A percentile compares a stretch with the other conserved stretches of the same genome.
These are phyloP conservation scores for Lentinula sp. DNA, from an alignment of 768 basidiomycete species.

Conservation along the genomic window DNA sequence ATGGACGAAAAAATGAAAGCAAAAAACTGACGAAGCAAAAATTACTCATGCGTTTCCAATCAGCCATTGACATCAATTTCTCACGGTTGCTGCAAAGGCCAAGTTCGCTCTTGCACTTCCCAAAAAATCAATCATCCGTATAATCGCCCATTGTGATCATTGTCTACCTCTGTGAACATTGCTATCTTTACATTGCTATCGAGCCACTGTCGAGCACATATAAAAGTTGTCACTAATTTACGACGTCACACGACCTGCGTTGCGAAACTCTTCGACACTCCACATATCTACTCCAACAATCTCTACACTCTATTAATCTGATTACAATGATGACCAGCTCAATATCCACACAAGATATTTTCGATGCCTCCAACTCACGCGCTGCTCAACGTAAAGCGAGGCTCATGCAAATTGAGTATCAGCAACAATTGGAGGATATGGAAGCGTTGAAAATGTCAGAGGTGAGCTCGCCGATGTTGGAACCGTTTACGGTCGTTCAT, in stretches of 20 bases:
- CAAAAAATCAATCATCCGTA: neutral
- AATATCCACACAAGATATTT: neutral
- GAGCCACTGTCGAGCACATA: neutral
- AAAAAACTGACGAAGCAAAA: neutral
- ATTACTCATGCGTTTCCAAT: neutral
- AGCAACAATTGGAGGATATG: neutral
- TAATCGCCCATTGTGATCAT: neutral
- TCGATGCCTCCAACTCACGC: neutral
- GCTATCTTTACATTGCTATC: neutral
- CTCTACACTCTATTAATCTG: neutral
- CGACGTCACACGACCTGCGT: neutral
- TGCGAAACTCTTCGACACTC: neutral
- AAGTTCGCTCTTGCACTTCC: neutral
- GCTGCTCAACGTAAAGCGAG: slow-evolving; percentile 2
- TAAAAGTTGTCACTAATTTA: neutral
- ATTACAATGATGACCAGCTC: neutral
- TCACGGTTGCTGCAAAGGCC: neutral
- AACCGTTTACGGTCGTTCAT: neutral
- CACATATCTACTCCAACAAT: neutral
- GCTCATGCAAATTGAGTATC: neutral
- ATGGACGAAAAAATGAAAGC: no score
- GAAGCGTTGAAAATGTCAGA: slow-evolving; percentile 2
- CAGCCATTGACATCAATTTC: neutral
- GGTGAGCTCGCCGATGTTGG: neutral
- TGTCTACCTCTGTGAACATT: neutral